Percentiles rank a stretch among this genome's conserved stretches.
Evolutionary conservation across 2,329 filamentous ascomycete species (phyloP).

Genomic region (Alternaria alternata): DNA sequence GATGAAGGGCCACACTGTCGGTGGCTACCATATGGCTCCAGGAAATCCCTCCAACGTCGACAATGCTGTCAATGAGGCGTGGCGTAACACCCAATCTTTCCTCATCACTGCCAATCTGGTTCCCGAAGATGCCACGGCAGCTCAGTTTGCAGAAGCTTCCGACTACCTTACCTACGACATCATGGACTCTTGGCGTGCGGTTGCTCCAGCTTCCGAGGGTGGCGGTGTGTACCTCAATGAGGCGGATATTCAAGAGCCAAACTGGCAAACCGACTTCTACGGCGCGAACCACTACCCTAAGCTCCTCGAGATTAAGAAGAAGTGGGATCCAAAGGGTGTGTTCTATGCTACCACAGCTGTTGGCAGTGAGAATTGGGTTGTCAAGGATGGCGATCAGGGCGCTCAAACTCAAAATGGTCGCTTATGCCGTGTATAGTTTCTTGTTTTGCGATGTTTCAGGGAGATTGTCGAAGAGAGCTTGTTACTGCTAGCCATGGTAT

Average conservation of each 20-base stretch:
- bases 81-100: slow-evolving; percentile 33
- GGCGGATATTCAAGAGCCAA: slow-evolving; percentile 34
- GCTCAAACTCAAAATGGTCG: slow-evolving; percentile 35
- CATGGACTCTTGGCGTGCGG: slow-evolving; percentile 24
- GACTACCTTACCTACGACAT: slow-evolving; percentile 27
- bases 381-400: slow-evolving; percentile 29
- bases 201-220: slow-evolving; percentile 29
- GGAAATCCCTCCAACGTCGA: slow-evolving; percentile 24
- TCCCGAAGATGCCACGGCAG: slow-evolving; percentile 21
- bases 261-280: slow-evolving; percentile 41
- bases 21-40: slow-evolving; percentile 34
- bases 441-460: not conserved
- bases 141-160: slow-evolving; percentile 17
- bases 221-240: slow-evolving; percentile 42
- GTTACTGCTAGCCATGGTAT: not conserved
- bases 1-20: slow-evolving; percentile 22
- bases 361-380: slow-evolving; percentile 36
- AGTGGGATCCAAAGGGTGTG: slow-evolving; percentile 36
- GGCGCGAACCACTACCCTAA: slow-evolving; percentile 36
- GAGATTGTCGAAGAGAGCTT: not conserved
- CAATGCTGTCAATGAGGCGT: slow-evolving; percentile 39
- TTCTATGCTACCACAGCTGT: slow-evolving; percentile 39
- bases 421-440: slow-evolving; percentile 32
- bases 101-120: slow-evolving; percentile 31
- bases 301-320: slow-evolving; percentile 35